Conservation (phyloP, 441 rosid genomes). For the Eutrema salsugineum region DNA sequence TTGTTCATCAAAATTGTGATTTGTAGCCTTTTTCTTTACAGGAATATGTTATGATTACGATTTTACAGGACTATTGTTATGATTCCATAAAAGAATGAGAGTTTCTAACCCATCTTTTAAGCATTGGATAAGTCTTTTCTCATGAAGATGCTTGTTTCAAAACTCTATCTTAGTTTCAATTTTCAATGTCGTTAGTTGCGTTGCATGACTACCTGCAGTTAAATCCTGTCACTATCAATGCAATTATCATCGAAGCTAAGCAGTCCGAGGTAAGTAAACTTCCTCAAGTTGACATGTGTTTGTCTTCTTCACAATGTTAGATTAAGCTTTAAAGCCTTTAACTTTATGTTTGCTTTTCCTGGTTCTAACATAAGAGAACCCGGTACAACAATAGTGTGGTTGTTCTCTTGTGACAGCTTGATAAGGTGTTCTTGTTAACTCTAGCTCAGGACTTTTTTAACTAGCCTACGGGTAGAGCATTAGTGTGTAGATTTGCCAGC, state of each 20-base stretch:
- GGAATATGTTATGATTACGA: conserved; percentile 5
- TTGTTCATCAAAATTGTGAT: conserved; percentile 12
- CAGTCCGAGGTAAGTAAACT: not conserved
- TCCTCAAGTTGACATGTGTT: not conserved
- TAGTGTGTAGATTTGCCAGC: not conserved
- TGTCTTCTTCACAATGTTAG: not conserved
- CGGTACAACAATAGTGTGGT: not conserved
- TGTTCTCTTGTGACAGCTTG: not conserved
- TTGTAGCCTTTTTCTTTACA: conserved; percentile 26
- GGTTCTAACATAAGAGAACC: not conserved
- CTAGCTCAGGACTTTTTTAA: not conserved
- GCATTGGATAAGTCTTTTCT: conserved; percentile 8
- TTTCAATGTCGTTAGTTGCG: not conserved
- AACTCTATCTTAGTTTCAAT: not conserved
- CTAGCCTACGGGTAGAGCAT: not conserved
- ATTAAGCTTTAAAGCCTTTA: not conserved
- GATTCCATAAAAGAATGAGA: conserved; percentile 23
- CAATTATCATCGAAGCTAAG: not conserved
- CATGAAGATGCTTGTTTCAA: conserved; percentile 8
- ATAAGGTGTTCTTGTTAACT: not conserved
- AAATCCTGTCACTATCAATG: not conserved
- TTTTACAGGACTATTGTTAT: not conserved
- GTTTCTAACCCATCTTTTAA: not conserved
- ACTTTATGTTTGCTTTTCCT: not conserved
- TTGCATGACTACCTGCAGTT: not conserved